A percentile compares a stretch with the other conserved stretches of the same genome.
Evolutionary conservation across 177 flowering plant species (phyloP).

Genomic region (Vitis hybrid): DNA sequence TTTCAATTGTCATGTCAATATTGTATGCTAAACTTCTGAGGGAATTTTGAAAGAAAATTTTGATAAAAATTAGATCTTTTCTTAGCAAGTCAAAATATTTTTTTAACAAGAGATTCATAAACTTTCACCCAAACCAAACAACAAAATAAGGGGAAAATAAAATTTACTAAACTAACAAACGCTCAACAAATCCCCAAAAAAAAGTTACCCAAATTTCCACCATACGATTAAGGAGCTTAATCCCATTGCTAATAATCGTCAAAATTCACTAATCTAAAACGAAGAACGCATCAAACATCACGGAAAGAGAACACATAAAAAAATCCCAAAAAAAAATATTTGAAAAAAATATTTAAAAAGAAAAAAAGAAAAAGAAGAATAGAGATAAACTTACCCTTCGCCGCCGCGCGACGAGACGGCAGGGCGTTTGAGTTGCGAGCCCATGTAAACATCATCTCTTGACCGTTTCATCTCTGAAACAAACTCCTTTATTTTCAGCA

Average conservation of each 20-base stretch:
- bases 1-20: not conserved
- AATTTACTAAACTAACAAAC: not conserved
- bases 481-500: constrained; percentile 17
- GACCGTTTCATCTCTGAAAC: constrained; percentile 58
- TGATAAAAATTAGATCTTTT: constrained; percentile 6
- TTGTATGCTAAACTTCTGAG: not conserved
- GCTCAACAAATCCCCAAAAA: constrained; percentile 5
- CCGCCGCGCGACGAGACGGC: constrained; percentile 46
- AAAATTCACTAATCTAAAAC: constrained; percentile 3
- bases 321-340: not conserved
- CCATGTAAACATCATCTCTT: constrained; percentile 50
- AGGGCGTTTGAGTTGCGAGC: constrained; percentile 57
- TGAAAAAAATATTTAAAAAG: not conserved
- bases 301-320: too few relatives aligned
- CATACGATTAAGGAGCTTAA: constrained; percentile 6
- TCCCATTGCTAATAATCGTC: constrained; percentile 1
- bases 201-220: not conserved
- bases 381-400: constrained; percentile 47
- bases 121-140: not conserved
- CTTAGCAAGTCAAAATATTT: not conserved
- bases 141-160: not conserved
- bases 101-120: not conserved
- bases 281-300: not conserved
- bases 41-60: not conserved
- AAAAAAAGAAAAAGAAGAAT: not conserved